Evolutionary conservation across 176 grass and related monocot genomes (phyloP).

Genomic region (Elaeis guineensis): DNA sequence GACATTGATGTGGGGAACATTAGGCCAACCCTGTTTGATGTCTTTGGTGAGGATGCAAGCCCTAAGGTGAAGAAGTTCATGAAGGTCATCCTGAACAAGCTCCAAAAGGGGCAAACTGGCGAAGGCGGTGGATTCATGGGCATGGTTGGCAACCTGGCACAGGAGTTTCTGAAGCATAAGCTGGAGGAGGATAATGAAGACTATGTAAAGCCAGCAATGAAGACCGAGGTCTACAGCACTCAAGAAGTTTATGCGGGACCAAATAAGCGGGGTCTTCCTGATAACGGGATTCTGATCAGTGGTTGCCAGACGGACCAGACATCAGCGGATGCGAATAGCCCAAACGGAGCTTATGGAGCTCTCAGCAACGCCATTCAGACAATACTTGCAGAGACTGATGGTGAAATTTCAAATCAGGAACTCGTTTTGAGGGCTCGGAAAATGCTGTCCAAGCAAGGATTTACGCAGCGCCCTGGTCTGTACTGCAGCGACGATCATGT

Average conservation of each 20-base stretch:
- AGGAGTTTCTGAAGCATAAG: constrained; percentile 67
- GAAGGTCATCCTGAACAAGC: constrained; percentile 46
- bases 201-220: constrained; percentile 49
- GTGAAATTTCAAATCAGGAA: constrained; percentile 40
- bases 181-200: constrained; percentile 45
- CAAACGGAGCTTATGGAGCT: constrained; percentile 60
- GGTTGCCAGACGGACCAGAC: constrained; percentile 92
- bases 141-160: constrained; percentile 45
- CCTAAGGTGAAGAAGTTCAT: constrained; percentile 93
- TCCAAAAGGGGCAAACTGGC: constrained; percentile 26
- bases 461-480: constrained; percentile 59
- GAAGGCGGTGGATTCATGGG: constrained; percentile 33
- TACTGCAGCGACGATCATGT: constrained; percentile 70
- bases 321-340: constrained; percentile 57
- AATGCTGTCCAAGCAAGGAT: constrained; percentile 48
- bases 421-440: constrained; percentile 49
- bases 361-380: constrained; percentile 78
- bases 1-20: constrained; percentile 76
- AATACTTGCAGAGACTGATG: constrained; percentile 32
- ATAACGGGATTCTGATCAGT: constrained; percentile 67
- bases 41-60: constrained; percentile 76
- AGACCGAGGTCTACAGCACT: constrained; percentile 31
- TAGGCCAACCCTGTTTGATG: constrained; percentile 59
- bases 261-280: constrained; percentile 12
- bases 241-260: constrained; percentile 48